Evolutionary conservation across 257 asterid species (phyloP), one percentile per base, ranked within the genome.

Genomic region (Solanum medicagineum): DNA sequence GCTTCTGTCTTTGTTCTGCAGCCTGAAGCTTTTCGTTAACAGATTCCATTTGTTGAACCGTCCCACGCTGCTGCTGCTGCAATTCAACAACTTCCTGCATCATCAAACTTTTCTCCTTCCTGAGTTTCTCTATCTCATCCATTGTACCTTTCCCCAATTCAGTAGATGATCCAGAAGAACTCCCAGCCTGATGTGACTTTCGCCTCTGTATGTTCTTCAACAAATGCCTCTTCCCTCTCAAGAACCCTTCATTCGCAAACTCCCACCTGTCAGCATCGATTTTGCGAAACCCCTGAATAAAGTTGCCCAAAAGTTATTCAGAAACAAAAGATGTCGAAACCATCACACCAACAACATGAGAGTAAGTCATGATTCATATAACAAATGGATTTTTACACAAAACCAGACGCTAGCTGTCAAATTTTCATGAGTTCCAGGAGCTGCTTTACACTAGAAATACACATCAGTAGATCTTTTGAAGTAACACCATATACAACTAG

Each of bases 171-270:
- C 90, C 90, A 55, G 85, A 90, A 20, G 94, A 90, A 88, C 90
- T 87, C 29, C 95, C 95, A 53, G 84, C 77, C 83, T 88, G 94
- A 74, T 87, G 93, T 70, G 95, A 86, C 19, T 91, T 93, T 63
- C 98, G 98, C 93, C 98, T 92, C 74, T 93, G 98, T 87, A 95
- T 95, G 32, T 87, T 91, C 90, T 85, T 94, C 90, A 95, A 85
- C 77, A 95, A 86, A 73, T 92, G 93, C 87, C 84, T 94, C 79
- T 93, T 91, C 81, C 98, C 98, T 89, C 89, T 93, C 36, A 84
- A 16, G 83, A 95, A 95, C 53, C 95, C 93, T 86, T 92, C 95
- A 24, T 89, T 90, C 8, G 98, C 95, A 42, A 95, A 95, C 86
- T 95, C 98, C 98, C 98, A 94, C 85, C 82, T 93, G 69, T 95